Conservation (phyloP, 2,329 filamentous ascomycete species). For the Metarhizium humberi region DNA sequence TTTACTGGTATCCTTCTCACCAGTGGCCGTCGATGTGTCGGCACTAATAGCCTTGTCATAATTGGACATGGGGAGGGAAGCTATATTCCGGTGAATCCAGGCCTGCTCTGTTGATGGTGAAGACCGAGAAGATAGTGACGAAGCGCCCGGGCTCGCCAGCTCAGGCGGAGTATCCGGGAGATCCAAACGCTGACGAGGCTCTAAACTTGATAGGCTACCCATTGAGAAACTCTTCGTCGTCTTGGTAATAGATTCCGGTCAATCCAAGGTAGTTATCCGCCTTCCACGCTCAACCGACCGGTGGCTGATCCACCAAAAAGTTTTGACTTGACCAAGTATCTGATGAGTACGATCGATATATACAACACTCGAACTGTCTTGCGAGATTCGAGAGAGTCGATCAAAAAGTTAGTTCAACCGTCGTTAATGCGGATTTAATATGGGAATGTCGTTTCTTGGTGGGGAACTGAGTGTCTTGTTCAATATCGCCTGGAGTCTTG, state of each 20-base stretch:
- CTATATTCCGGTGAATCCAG: constrained; percentile 29
- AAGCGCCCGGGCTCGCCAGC: constrained; percentile 41
- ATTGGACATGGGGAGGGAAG: constrained; percentile 48
- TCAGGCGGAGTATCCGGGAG: constrained; percentile 46
- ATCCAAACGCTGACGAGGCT: constrained; percentile 40
- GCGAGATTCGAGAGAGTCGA: not conserved
- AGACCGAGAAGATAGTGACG: constrained; percentile 36
- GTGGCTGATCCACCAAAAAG: not conserved
- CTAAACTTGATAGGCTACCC: constrained; percentile 43
- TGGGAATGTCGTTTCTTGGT: not conserved
- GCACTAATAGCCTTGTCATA: constrained; percentile 40
- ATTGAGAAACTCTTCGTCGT: constrained; percentile 33
- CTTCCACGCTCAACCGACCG: not conserved
- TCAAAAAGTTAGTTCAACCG: not conserved
- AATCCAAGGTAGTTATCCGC: not conserved
- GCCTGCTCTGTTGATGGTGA: constrained; percentile 33
- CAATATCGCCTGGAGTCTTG: not conserved
- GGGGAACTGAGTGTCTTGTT: not conserved
- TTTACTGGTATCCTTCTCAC: constrained; percentile 24
- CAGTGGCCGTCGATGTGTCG: constrained; percentile 33
- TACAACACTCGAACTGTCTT: not conserved
- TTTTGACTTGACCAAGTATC: not conserved
- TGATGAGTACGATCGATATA: not conserved
- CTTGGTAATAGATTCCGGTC: not conserved
- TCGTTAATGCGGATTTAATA: not conserved